A percentile compares a stretch with the other conserved stretches of the same genome.
Conservation (phyloP, 768 basidiomycete species). For the Lyophyllum semitale region DNA sequence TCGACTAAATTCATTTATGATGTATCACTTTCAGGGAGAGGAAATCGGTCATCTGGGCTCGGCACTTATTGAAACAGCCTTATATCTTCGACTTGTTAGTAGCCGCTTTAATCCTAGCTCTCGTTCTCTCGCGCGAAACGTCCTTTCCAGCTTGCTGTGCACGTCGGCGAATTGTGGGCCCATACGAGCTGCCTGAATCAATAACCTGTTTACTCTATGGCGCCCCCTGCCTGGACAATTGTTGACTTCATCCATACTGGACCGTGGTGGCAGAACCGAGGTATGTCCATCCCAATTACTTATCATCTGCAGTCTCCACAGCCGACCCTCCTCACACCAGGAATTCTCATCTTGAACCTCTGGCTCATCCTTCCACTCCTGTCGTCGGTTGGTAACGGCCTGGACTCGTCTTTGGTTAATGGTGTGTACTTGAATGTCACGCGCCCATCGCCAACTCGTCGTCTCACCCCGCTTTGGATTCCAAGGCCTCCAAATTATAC, state of each 20-base stretch:
- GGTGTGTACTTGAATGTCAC: constrained; percentile 23
- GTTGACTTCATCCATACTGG: constrained; percentile 61
- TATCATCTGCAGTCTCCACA: neutral
- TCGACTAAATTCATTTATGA: constrained; percentile 5
- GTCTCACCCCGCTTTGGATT: constrained; percentile 16
- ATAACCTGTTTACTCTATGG: constrained; percentile 18
- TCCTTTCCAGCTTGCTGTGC: neutral
- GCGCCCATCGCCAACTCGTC: neutral
- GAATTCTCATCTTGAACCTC: constrained; percentile 59
- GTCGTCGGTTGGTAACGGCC: constrained; percentile 66
- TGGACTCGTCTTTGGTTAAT: constrained; percentile 70
- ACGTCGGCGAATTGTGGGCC: neutral
- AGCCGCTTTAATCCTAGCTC: neutral
- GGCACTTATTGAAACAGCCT: constrained; percentile 1
- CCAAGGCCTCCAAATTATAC: constrained; percentile 66
- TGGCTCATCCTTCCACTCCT: constrained; percentile 64
- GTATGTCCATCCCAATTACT: constrained; percentile 30
- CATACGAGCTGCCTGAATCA: neutral
- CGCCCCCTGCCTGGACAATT: constrained; percentile 52
- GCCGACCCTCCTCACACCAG: constrained; percentile 28
- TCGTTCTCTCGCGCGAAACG: neutral
- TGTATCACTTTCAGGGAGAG: constrained; percentile 2
- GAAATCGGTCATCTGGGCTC: constrained; percentile 6
- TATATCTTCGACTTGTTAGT: constrained; percentile 3
- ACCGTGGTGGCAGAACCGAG: constrained; percentile 63